Base-by-base conservation (phyloP, 23 red algal genomes). In the Rhodosorus marinus region DNA sequence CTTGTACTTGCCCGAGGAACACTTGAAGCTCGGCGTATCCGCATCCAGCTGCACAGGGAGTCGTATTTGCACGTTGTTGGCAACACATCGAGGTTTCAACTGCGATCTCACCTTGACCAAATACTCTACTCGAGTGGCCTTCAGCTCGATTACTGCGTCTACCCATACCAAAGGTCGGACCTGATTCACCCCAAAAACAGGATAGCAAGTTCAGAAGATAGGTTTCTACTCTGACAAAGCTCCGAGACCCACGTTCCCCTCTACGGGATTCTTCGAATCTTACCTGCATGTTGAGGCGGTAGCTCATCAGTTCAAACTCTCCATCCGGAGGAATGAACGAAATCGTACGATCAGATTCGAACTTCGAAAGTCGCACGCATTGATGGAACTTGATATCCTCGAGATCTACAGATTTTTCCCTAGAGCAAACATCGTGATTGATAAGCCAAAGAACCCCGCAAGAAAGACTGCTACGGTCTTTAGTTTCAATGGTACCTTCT, bases 361-460 rank as follows among this genome's bases (percentile, higher is more conserved):
- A 98, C 24, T 69, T 65, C 0, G 61, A 60, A 46, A 98, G 66
- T 11, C 79, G 78, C 24, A 98, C 90, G 50, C 90, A 98, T 49
- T 98, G 90, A 45, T 98, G 90, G 60, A 98, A 98, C 45, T 98
- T 98, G 41, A 98, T 75, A 54, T 98, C 90, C 41, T 98, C 90
- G 15, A 98, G 62, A 26, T 98, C 90, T 8, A 98, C 79, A 1
- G 90, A 68, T 35, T 79, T 75, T 40, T 70, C 70, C 31, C n/a
- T n/a, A n/a, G n/a, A n/a, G n/a, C n/a, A n/a, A n/a, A n/a, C n/a
- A n/a, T n/a, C n/a, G n/a, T n/a, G n/a, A n/a, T n/a, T n/a, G n/a
- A n/a, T n/a, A n/a, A n/a, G n/a, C n/a, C n/a, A n/a, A n/a, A n/a
- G n/a, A n/a, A n/a, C n/a, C n/a, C n/a, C n/a, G n/a, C n/a, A n/a